Conservation (phyloP, 495 filamentous ascomycete genomes). For the Penicillium salamii region DNA sequence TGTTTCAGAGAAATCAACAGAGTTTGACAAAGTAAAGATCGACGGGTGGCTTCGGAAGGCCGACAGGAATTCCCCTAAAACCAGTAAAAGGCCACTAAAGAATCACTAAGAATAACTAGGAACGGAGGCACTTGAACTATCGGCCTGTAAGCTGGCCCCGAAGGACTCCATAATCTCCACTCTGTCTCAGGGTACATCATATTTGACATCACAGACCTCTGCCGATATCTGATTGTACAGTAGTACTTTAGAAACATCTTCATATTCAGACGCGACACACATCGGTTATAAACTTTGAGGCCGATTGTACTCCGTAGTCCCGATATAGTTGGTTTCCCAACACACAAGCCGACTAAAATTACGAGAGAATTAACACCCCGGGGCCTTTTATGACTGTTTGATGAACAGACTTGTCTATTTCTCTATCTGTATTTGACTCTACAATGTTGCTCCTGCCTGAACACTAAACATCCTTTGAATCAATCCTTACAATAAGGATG, state of each 20-base stretch:
- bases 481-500: neutral
- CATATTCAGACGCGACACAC: too few relatives aligned
- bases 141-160: neutral
- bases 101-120: neutral
- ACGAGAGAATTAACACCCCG: too few relatives aligned
- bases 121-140: neutral
- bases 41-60: neutral
- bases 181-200: slow-evolving; percentile 4
- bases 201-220: neutral
- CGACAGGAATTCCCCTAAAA: neutral
- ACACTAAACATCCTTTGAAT: neutral
- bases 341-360: too few relatives aligned
- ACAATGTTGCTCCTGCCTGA: too few relatives aligned
- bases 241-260: too few relatives aligned
- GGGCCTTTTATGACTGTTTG: too few relatives aligned
- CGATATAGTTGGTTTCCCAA: too few relatives aligned
- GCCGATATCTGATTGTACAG: neutral
- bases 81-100: neutral
- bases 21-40: neutral
- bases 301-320: neutral
- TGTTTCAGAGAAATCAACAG: neutral
- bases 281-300: too few relatives aligned
- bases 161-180: neutral
- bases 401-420: too few relatives aligned
- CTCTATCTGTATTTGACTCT: too few relatives aligned